Conservation (phyloP, 2,329 filamentous ascomycete species). For the Hypoxylon sp. region DNA sequence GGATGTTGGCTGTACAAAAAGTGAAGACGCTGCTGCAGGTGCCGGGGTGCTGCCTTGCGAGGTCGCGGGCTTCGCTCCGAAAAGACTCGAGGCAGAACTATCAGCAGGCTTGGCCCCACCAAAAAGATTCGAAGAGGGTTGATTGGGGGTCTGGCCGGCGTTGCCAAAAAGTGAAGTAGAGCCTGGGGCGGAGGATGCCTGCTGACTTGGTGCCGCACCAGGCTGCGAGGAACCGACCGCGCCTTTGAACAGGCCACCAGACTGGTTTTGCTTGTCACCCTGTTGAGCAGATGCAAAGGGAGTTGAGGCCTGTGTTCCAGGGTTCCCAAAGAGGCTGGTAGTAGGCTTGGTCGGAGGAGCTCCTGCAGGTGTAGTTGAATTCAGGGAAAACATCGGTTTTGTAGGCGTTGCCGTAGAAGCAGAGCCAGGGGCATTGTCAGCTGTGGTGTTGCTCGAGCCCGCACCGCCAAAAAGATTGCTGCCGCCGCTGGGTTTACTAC, state of each 20-base stretch:
- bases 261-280: conserved; percentile 47
- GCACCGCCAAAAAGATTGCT: conserved; percentile 45
- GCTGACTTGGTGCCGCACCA: conserved; percentile 50
- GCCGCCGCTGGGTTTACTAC: conserved; percentile 39
- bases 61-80: conserved; percentile 44
- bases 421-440: conserved; percentile 40
- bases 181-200: conserved; percentile 45
- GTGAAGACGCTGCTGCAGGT: conserved; percentile 29
- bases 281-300: conserved; percentile 59
- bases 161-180: conserved; percentile 41
- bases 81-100: conserved; percentile 40
- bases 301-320: conserved; percentile 44
- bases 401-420: conserved; percentile 56
- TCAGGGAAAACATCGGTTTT: conserved; percentile 63
- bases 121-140: conserved; percentile 41
- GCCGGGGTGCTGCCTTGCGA: conserved; percentile 31
- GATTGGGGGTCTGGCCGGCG: conserved; percentile 38
- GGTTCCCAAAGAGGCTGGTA: conserved; percentile 47
- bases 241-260: conserved; percentile 40
- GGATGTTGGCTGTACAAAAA: conserved; percentile 42
- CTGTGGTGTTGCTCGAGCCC: conserved; percentile 36
- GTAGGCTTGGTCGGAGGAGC: conserved; percentile 61
- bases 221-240: conserved; percentile 35
- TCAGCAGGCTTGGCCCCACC: conserved; percentile 47
- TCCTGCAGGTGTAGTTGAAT: conserved; percentile 68